Base-by-base conservation (phyloP, 768 basidiomycete species). In the Russula sp. region DNA sequence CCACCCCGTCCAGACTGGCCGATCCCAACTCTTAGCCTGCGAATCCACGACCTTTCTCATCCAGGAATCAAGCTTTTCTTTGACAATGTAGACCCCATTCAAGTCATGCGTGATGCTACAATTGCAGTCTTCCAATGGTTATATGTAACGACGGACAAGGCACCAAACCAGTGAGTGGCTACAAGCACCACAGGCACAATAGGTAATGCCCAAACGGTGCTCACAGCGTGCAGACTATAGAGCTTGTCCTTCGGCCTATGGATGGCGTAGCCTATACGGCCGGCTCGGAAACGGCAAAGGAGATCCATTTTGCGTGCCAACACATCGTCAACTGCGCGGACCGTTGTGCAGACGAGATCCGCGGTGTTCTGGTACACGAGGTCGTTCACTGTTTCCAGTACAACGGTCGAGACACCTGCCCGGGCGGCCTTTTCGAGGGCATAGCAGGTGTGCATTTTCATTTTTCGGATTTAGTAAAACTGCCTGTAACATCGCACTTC, bases 371-470 rank as follows among this genome's bases (percentile, higher is more conserved):
- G 3, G 75, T 80, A 40, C 89, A 89, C 70, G 88, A 92, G 73
- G 79, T 87, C 70, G 89, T 89, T 6, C 90, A 92, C 66, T 91
- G 87, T 69, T 91, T 79, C 71, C 90, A 91, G 70, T 82, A 84
- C 73, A 79, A 88, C 68, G 87, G 79, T 1, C 70, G 75, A 27
- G 84, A 77, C 31, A 81, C 79, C 48, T 85, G 82, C 66, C 87
- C 88, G 0, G 80, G 82, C 1, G 90, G 90, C 2, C 74, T 93
- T 52, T 83, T 89, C 65, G 90, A 93, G 70, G 90, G 90, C 20
- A 79, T 93, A 32, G 90, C 89, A 72, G 89, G 89, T 87, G 62
- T 48, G 76, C 64, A 16, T n/a, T 59, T 48, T 18, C 49, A 7
- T 11, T 35, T 22, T 56, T 20, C 20, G 42, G 13, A 35, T 32